phyloP scores from a whole-genome alignment of 2,329 filamentous ascomycete species.

The Trichoderma arundinaceum region DNA sequence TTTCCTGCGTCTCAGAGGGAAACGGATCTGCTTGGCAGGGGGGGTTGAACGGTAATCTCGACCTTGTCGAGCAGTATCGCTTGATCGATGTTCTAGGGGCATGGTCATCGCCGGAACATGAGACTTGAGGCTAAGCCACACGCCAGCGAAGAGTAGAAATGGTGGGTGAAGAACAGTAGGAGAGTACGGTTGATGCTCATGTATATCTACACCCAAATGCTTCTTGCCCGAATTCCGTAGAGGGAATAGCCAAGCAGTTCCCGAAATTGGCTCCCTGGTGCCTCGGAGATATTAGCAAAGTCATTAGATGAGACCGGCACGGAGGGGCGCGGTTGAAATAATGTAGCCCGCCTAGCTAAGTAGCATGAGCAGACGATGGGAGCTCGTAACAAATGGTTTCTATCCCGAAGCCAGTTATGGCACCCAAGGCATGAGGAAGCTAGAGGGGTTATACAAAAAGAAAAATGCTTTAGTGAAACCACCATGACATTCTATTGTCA shows the following conservation, averaged over 20 bases:
- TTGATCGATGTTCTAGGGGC: constrained; percentile 48
- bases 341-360: background rate
- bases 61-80: constrained; percentile 45
- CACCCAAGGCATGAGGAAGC: background rate
- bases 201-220: background rate
- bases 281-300: background rate
- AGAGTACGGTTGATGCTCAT: background rate
- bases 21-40: constrained; percentile 47
- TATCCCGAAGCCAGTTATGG: background rate
- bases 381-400: too few species aligned
- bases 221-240: background rate
- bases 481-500: background rate
- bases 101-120: constrained; percentile 35
- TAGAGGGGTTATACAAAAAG: background rate
- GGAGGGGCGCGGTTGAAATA: background rate
- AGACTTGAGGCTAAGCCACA: too few species aligned
- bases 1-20: constrained; percentile 45
- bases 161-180: background rate
- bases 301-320: background rate
- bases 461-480: background rate
- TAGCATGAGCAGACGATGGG: background rate
- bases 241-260: background rate
- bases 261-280: background rate
- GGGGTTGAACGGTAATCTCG: constrained; percentile 49
- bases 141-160: background rate